Percentiles rank a stretch among this genome's conserved stretches.
Evolutionary conservation across 495 filamentous ascomycete species (phyloP).

Genomic region (Penicillium fimorum): DNA sequence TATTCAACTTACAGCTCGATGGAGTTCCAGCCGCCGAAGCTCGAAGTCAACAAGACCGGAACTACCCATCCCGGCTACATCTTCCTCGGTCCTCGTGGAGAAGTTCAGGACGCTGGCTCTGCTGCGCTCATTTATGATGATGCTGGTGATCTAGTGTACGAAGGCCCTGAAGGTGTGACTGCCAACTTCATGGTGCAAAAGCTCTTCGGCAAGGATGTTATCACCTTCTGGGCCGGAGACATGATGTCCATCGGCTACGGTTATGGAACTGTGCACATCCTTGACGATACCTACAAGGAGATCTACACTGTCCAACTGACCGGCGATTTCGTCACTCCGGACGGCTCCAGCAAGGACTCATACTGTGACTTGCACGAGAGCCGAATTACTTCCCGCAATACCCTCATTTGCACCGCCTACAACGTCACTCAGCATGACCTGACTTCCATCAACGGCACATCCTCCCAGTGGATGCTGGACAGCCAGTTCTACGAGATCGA

Average conservation of each 20-base stretch:
- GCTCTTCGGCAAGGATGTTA: constrained; percentile 31
- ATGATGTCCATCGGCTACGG: constrained; percentile 35
- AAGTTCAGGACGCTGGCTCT: constrained; percentile 23
- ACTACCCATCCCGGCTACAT: constrained; percentile 34
- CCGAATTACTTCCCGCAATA: constrained; percentile 46
- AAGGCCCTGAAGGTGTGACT: constrained; percentile 34
- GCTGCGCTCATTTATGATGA: constrained; percentile 40
- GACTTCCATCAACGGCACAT: constrained; percentile 35
- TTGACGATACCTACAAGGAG: constrained; percentile 40
- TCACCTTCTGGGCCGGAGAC: constrained; percentile 40
- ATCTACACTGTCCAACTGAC: constrained; percentile 36
- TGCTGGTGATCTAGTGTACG: constrained; percentile 34
- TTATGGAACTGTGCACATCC: constrained; percentile 37
- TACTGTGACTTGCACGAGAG: constrained; percentile 51
- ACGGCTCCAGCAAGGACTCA: constrained; percentile 26
- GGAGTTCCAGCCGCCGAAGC: constrained; percentile 29
- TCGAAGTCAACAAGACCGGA: constrained; percentile 33
- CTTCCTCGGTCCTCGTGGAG: constrained; percentile 37
- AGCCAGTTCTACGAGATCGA: constrained; percentile 47
- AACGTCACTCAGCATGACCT: constrained; percentile 50
- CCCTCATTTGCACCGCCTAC: constrained; percentile 55
- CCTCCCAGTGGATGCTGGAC: constrained; percentile 47
- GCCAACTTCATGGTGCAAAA: constrained; percentile 38
- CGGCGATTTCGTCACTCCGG: constrained; percentile 30
- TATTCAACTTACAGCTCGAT: constrained; percentile 28